Conservation (phyloP, 2,329 filamentous ascomycete genomes). For the Acephala macrosclerotiorum region DNA sequence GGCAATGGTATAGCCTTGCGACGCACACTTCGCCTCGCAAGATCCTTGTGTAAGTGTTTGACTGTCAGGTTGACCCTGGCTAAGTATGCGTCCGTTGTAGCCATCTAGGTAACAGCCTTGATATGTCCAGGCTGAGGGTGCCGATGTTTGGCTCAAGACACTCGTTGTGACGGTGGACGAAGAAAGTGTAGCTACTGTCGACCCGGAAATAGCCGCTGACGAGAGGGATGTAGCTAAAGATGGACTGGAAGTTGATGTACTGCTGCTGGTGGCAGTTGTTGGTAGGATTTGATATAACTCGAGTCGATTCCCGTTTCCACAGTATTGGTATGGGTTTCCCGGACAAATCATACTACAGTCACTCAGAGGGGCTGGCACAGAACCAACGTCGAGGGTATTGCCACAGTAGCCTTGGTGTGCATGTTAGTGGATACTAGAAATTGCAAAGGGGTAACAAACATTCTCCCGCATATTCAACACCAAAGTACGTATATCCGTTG, state of each 20-base stretch:
- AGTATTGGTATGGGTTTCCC: constrained; percentile 45
- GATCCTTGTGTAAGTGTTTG: constrained; percentile 39
- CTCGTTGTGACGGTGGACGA: constrained; percentile 4
- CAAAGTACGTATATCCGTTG: constrained; percentile 39
- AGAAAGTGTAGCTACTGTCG: neutral
- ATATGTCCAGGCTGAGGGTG: constrained; percentile 25
- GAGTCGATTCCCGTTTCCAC: constrained; percentile 44
- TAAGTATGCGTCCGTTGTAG: constrained; percentile 27
- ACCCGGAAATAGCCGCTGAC: neutral
- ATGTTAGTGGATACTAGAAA: neutral
- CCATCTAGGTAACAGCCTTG: constrained; percentile 28
- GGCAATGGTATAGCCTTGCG: constrained; percentile 38
- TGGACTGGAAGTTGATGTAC: too few relatives aligned
- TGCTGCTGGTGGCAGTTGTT: constrained; percentile 2
- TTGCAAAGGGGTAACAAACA: constrained; percentile 28
- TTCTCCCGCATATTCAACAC: constrained; percentile 40
- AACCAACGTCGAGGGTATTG: constrained; percentile 33
- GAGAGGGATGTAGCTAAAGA: too few relatives aligned
- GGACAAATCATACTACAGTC: constrained; percentile 40
- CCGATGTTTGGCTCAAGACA: too few relatives aligned
- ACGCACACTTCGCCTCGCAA: constrained; percentile 42
- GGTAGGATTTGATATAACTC: constrained; percentile 29
- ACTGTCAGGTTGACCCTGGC: constrained; percentile 29
- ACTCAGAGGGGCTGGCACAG: constrained; percentile 25
- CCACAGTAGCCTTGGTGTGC: constrained; percentile 38